Conservation (phyloP, 805 yeast species). For the Saccharomycopsis sp. region DNA sequence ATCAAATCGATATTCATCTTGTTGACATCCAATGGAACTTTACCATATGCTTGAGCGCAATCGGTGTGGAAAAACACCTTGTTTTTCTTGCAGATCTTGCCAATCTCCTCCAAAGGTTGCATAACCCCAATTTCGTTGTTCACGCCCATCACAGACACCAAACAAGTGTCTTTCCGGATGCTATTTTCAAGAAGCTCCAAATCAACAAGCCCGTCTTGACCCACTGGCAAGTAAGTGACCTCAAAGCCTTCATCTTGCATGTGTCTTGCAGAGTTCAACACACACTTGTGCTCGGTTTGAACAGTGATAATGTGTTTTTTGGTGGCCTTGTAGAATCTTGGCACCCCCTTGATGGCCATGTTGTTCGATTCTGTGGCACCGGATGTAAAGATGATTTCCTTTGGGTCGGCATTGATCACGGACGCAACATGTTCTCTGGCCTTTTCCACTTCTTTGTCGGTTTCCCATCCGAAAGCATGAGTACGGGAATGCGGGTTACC, state of each 20-base stretch:
- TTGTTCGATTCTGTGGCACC: constrained; percentile 98
- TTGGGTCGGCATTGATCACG: constrained; percentile 86
- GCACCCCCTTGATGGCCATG: constrained; percentile 91
- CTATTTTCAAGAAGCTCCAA: constrained; percentile 71
- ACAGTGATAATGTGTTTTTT: constrained; percentile 93
- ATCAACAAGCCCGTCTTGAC: constrained; percentile 67
- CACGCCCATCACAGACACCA: constrained; percentile 94
- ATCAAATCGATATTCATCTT: constrained; percentile 85
- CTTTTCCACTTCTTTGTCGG: constrained; percentile 80
- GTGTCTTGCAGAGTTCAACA: constrained; percentile 91
- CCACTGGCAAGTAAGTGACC: constrained; percentile 85
- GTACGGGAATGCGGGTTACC: constrained; percentile 98
- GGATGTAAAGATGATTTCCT: constrained; percentile 91
- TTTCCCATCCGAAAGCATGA: constrained; percentile 98
- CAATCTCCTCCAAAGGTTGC: constrained; percentile 93
- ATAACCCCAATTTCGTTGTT: constrained; percentile 97
- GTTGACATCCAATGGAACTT: constrained; percentile 86
- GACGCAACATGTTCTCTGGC: constrained; percentile 80
- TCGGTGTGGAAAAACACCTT: constrained; percentile 97
- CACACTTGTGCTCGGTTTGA: constrained; percentile 98
- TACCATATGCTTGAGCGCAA: constrained; percentile 96
- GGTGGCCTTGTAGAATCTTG: constrained; percentile 81
- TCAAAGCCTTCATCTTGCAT: constrained; percentile 96
- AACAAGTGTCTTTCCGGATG: constrained; percentile 81
- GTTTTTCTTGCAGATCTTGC: constrained; percentile 71